These are phyloP conservation scores for Liriodendron chinense DNA, from an alignment of 164 flowering plant genomes.

Conservation along the genomic window DNA sequence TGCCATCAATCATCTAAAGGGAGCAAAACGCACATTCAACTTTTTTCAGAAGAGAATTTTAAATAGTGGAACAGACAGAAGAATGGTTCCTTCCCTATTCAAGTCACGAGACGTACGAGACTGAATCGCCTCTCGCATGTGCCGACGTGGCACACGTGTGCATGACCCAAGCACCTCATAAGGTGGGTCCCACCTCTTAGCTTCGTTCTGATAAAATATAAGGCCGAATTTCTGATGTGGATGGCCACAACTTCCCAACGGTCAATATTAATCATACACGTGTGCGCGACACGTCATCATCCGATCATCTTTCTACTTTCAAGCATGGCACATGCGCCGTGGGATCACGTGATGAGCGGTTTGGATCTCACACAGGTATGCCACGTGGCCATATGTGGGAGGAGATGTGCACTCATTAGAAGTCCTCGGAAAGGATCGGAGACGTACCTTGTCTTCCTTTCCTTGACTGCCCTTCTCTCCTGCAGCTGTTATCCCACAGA, in stretches of 20 bases:
- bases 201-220: too few relatives aligned
- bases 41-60: background rate
- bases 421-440: background rate
- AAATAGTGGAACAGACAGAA: background rate
- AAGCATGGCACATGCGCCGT: too few relatives aligned
- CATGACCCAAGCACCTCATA: too few relatives aligned
- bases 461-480: slow-evolving; percentile 90
- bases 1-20: background rate
- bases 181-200: too few relatives aligned
- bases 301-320: too few relatives aligned
- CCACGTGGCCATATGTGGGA: background rate
- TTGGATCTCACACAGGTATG: background rate
- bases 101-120: background rate
- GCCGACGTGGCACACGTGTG: too few relatives aligned
- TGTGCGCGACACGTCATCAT: too few relatives aligned
- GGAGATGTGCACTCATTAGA: too few relatives aligned
- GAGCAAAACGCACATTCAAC: background rate
- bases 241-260: too few relatives aligned
- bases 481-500: slow-evolving; percentile 97
- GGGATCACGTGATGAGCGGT: background rate
- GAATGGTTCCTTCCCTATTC: background rate
- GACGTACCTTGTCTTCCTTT: slow-evolving; percentile 89
- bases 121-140: background rate
- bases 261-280: too few relatives aligned
- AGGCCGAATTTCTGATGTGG: too few relatives aligned